A percentile compares a stretch with the other conserved stretches of the same genome.
Evolutionary conservation across 805 yeast genomes (phyloP).

Genomic region (Metschnikowia chrysomelidarum): DNA sequence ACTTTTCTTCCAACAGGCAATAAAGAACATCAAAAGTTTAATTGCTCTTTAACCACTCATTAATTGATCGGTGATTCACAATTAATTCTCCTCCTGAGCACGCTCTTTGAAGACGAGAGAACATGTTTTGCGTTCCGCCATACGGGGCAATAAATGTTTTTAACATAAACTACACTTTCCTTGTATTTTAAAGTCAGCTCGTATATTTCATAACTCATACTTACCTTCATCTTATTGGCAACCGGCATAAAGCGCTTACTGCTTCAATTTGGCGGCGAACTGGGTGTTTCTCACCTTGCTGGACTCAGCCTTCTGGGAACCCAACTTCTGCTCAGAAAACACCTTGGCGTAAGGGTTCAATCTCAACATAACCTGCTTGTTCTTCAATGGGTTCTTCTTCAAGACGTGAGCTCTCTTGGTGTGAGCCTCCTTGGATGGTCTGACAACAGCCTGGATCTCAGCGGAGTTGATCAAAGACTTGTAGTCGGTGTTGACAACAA

Average conservation of each 20-base stretch:
- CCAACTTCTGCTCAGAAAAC: slow-evolving; percentile 86
- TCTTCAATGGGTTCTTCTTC: slow-evolving; percentile 88
- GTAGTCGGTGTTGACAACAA: slow-evolving; percentile 92
- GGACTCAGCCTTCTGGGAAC: slow-evolving; percentile 73
- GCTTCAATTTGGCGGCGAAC: slow-evolving; percentile 65
- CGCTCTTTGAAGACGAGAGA: no score
- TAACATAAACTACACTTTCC: not conserved
- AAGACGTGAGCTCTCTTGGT: slow-evolving; percentile 98
- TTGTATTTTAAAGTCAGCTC: slow-evolving; percentile 1
- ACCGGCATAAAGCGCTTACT: slow-evolving; percentile 28
- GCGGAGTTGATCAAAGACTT: slow-evolving; percentile 98
- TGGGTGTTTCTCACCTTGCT: slow-evolving; percentile 63
- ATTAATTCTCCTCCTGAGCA: no score
- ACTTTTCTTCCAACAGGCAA: no score
- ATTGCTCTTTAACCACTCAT: no score
- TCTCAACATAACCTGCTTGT: slow-evolving; percentile 97
- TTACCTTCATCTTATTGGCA: not conserved
- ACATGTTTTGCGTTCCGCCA: no score
- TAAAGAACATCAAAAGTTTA: no score
- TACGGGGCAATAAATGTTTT: not conserved
- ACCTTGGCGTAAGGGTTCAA: slow-evolving; percentile 99
- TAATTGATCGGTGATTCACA: no score
- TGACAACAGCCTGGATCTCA: slow-evolving; percentile 96
- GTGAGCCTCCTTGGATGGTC: slow-evolving; percentile 92
- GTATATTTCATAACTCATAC: slow-evolving; percentile 12